A percentile compares a stretch with the other conserved stretches of the same genome.
These are phyloP conservation scores for Ustilago lituana DNA, from an alignment of 1,284 basidiomycete genomes.

Conservation along the genomic window DNA sequence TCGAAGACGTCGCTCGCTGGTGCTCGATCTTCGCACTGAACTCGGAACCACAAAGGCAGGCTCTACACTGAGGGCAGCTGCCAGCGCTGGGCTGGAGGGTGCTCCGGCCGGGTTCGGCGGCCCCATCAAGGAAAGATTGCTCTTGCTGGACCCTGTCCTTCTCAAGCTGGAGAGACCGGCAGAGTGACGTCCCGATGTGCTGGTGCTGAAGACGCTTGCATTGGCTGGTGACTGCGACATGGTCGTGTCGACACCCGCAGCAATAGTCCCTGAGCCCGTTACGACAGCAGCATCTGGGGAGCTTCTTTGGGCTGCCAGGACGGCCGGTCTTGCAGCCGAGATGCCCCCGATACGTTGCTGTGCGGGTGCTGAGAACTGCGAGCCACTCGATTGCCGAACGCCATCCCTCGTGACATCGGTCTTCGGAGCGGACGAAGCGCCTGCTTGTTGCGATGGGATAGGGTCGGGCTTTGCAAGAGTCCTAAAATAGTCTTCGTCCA, in stretches of 20 bases:
- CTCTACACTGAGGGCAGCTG: constrained; percentile 47
- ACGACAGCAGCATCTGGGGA: constrained; percentile 8
- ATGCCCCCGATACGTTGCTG: constrained; percentile 41
- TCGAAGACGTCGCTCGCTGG: constrained; percentile 42
- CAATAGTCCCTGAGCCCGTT: background rate
- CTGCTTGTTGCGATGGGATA: background rate
- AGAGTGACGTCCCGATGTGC: constrained; percentile 41
- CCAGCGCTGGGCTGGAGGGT: constrained; percentile 42
- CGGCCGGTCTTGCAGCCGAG: constrained; percentile 32
- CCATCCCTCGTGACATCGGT: background rate
- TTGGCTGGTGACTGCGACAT: constrained; percentile 37
- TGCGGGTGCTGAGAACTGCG: constrained; percentile 1
- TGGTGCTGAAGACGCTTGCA: constrained; percentile 53
- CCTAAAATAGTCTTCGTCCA: constrained; percentile 59
- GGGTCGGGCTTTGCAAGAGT: constrained; percentile 7
- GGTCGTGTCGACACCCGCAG: constrained; percentile 2
- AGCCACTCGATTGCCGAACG: background rate
- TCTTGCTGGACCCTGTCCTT: constrained; percentile 34
- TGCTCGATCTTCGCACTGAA: constrained; percentile 34
- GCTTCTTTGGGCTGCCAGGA: constrained; percentile 20
- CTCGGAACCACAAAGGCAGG: constrained; percentile 51
- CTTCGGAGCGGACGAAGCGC: background rate
- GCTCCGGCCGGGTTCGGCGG: constrained; percentile 10
- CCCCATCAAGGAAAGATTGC: constrained; percentile 23
- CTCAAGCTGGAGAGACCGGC: constrained; percentile 56